These are phyloP conservation scores for Hypoxylon sp. DNA, from an alignment of 2,329 filamentous ascomycete species.

Conservation along the genomic window DNA sequence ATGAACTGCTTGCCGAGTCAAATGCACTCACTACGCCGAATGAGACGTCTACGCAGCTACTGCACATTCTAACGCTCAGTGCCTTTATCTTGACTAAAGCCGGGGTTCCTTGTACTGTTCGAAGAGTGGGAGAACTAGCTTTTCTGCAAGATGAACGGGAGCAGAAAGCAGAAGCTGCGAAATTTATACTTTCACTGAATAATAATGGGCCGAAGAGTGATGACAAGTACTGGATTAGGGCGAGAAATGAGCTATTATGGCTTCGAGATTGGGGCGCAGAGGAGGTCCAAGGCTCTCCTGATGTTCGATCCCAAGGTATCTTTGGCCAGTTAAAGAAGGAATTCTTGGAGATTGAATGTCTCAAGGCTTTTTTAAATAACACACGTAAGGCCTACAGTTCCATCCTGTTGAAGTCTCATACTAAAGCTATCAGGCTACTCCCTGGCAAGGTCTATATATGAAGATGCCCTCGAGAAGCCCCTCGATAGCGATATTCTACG, in stretches of 20 bases:
- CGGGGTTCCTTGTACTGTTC: constrained; percentile 66
- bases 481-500: constrained; percentile 68
- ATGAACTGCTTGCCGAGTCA: constrained; percentile 68
- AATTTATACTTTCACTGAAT: constrained; percentile 69
- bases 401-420: neutral
- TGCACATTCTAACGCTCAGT: constrained; percentile 75
- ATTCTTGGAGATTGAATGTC: constrained; percentile 77
- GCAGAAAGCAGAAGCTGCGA: constrained; percentile 72
- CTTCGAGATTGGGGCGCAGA: constrained; percentile 78
- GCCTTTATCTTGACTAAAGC: constrained; percentile 68
- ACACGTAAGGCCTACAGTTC: constrained; percentile 65
- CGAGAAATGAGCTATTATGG: constrained; percentile 78
- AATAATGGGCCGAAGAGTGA: constrained; percentile 69
- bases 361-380: constrained; percentile 76
- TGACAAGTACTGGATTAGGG: constrained; percentile 73
- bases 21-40: constrained; percentile 77
- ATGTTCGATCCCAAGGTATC: constrained; percentile 62
- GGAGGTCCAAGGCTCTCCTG: constrained; percentile 53
- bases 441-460: constrained; percentile 74
- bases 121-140: constrained; percentile 72
- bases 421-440: constrained; percentile 66
- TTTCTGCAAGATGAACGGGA: constrained; percentile 75
- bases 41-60: constrained; percentile 67
- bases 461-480: constrained; percentile 64
- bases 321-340: constrained; percentile 72